phyloP scores from a whole-genome alignment of 202 grass and related monocot genomes.

The Cymbopogon flexuosus region DNA sequence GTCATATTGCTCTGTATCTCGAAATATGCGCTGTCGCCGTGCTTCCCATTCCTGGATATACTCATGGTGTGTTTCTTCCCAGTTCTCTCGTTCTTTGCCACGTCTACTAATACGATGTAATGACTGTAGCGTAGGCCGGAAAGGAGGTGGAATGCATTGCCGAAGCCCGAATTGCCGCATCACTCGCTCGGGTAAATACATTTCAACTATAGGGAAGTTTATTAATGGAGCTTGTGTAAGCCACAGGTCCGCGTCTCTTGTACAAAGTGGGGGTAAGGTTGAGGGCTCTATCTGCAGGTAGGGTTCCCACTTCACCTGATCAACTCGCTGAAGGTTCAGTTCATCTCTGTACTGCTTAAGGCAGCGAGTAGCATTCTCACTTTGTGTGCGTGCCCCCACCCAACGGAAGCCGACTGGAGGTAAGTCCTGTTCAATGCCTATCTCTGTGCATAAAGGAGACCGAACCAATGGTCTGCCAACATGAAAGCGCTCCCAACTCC shows the following conservation, averaged over 20 bases:
- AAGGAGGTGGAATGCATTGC: slow-evolving; percentile 49
- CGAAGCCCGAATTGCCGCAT: slow-evolving; percentile 45
- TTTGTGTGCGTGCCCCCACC: slow-evolving; percentile 37
- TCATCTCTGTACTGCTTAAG: slow-evolving; percentile 54
- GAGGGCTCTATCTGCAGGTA: slow-evolving; percentile 32
- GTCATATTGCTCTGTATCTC: slow-evolving; percentile 43
- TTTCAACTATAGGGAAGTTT: slow-evolving; percentile 56
- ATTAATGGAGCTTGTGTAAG: slow-evolving; percentile 50
- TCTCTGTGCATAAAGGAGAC: slow-evolving; percentile 23
- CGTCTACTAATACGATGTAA: slow-evolving; percentile 41
- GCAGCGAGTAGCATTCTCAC: slow-evolving; percentile 42
- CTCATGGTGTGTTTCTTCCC: slow-evolving; percentile 36
- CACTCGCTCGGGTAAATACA: slow-evolving; percentile 53
- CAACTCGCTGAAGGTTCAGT: slow-evolving; percentile 44
- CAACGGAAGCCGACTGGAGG: slow-evolving; percentile 46
- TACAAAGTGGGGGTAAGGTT: slow-evolving; percentile 42
- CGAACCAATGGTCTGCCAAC: slow-evolving; percentile 45
- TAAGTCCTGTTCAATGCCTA: slow-evolving; percentile 9
- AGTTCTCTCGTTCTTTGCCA: slow-evolving; percentile 37
- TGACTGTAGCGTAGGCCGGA: slow-evolving; percentile 32
- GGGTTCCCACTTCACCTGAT: slow-evolving; percentile 52
- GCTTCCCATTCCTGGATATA: slow-evolving; percentile 47
- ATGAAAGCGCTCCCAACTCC: slow-evolving; percentile 53
- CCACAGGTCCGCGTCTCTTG: slow-evolving; percentile 37
- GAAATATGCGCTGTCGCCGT: slow-evolving; percentile 40